Conservation (phyloP, 2,329 filamentous ascomycete genomes). For the Furcasterigmium furcatum region DNA sequence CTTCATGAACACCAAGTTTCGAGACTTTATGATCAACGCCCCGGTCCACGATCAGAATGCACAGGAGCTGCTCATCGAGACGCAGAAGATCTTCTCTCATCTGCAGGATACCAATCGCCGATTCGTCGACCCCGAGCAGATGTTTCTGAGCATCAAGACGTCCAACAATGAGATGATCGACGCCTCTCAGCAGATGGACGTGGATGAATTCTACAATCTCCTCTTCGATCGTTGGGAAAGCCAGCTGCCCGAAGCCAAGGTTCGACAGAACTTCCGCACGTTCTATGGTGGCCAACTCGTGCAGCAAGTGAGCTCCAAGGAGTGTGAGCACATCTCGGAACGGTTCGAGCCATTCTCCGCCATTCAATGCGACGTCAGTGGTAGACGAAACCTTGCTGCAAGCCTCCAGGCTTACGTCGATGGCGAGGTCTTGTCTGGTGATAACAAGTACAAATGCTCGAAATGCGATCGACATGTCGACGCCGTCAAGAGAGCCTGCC, state of each 20-base stretch:
- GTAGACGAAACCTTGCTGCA: slow-evolving; percentile 77
- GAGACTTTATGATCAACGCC: slow-evolving; percentile 75
- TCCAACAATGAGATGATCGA: slow-evolving; percentile 84
- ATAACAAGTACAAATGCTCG: slow-evolving; percentile 98
- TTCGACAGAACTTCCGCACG: slow-evolving; percentile 70
- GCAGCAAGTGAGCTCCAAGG: slow-evolving; percentile 92
- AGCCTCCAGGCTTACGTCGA: slow-evolving; percentile 94
- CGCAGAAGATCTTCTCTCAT: slow-evolving; percentile 76
- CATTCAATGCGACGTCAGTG: slow-evolving; percentile 94
- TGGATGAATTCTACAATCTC: slow-evolving; percentile 95
- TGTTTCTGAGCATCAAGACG: slow-evolving; percentile 74
- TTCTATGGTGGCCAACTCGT: slow-evolving; percentile 92
- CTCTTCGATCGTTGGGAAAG: slow-evolving; percentile 89
- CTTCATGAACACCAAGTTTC: slow-evolving; percentile 91
- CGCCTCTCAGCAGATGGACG: slow-evolving; percentile 91
- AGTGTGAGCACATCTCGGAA: slow-evolving; percentile 92
- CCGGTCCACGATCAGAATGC: slow-evolving; percentile 51
- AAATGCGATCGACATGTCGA: slow-evolving; percentile 86
- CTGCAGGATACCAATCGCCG: slow-evolving; percentile 82
- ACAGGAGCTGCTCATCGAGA: slow-evolving; percentile 70
- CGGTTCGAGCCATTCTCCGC: slow-evolving; percentile 87
- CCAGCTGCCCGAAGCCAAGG: slow-evolving; percentile 65
- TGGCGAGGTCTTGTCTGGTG: slow-evolving; percentile 94
- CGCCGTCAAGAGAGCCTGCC: slow-evolving; percentile 86
- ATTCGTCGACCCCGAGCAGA: slow-evolving; percentile 67